Evolutionary conservation across 768 basidiomycete genomes (phyloP).

Genomic region (Hericium alpestre): DNA sequence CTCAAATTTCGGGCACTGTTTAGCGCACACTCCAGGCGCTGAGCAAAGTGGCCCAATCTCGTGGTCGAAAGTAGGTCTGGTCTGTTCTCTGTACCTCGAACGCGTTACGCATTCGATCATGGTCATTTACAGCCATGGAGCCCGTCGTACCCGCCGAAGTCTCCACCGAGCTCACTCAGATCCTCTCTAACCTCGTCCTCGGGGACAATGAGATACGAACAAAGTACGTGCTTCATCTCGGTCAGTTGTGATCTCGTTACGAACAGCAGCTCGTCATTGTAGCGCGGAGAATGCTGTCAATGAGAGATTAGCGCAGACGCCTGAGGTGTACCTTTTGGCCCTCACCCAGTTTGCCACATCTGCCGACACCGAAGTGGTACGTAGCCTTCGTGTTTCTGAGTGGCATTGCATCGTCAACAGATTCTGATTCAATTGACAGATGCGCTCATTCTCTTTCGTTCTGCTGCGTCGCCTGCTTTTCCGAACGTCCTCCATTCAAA

Average conservation of each 20-base stretch:
- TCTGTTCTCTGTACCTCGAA: not conserved
- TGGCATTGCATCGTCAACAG: not conserved
- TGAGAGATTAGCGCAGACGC: constrained; percentile 65
- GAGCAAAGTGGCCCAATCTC: no score
- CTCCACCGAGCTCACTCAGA: constrained; percentile 67
- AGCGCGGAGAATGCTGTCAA: constrained; percentile 78
- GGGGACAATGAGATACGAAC: constrained; percentile 77
- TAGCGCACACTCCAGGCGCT: no score
- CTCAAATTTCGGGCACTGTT: no score
- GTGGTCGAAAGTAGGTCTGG: not conserved
- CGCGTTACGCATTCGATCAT: not conserved
- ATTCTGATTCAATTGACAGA: constrained; percentile 31
- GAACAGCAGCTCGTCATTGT: not conserved
- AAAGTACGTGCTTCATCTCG: constrained; percentile 30
- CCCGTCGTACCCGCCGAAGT: constrained; percentile 47
- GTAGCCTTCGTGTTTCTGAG: constrained; percentile 18
- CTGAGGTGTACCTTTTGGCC: constrained; percentile 71
- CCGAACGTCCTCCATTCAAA: constrained; percentile 36
- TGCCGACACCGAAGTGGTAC: constrained; percentile 71
- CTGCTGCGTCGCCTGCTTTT: constrained; percentile 72
- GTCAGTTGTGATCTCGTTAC: not conserved
- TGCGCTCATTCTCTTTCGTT: constrained; percentile 79
- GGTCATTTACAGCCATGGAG: constrained; percentile 5
- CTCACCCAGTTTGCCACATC: constrained; percentile 69
- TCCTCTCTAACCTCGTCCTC: constrained; percentile 73